A percentile compares a stretch with the other conserved stretches of the same genome.
These are phyloP conservation scores for Candida railenensis DNA, from an alignment of 805 yeast genomes.

Conservation along the genomic window DNA sequence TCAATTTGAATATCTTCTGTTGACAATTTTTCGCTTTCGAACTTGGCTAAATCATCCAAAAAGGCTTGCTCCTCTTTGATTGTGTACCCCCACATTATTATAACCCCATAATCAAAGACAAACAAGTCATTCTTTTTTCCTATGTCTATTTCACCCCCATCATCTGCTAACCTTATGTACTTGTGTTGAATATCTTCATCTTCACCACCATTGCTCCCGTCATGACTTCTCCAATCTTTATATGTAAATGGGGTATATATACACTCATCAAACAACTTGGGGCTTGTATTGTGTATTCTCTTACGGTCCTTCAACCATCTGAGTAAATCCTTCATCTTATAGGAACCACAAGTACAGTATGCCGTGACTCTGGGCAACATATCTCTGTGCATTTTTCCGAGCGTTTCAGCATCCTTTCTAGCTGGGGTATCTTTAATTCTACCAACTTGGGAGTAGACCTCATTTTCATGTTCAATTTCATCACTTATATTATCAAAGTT, in stretches of 20 bases:
- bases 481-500: conserved; percentile 8
- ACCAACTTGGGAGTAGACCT: conserved; percentile 78
- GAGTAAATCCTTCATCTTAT: conserved; percentile 81
- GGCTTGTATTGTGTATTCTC: conserved; percentile 71
- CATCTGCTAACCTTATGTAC: conserved; percentile 77
- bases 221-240: conserved; percentile 69
- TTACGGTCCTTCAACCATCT: conserved; percentile 83
- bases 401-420: conserved; percentile 87
- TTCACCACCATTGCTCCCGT: conserved; percentile 16
- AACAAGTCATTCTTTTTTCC: conserved; percentile 81
- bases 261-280: conserved; percentile 92
- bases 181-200: conserved; percentile 19
- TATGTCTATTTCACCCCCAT: conserved; percentile 92
- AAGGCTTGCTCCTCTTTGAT: conserved; percentile 80
- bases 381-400: conserved; percentile 83
- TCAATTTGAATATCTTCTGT: conserved; percentile 91
- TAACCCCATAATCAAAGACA: conserved; percentile 95
- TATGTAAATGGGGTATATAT: conserved; percentile 86
- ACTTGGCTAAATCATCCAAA: conserved; percentile 79
- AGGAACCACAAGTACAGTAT: conserved; percentile 92
- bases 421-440: conserved; percentile 86
- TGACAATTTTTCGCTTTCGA: conserved; percentile 88
- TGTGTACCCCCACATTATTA: conserved; percentile 94
- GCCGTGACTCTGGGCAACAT: conserved; percentile 92
- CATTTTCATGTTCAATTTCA: conserved; percentile 32